These are phyloP conservation scores for Avena eriantha DNA, from an alignment of 176 grass and related monocot species.

Conservation along the genomic window DNA sequence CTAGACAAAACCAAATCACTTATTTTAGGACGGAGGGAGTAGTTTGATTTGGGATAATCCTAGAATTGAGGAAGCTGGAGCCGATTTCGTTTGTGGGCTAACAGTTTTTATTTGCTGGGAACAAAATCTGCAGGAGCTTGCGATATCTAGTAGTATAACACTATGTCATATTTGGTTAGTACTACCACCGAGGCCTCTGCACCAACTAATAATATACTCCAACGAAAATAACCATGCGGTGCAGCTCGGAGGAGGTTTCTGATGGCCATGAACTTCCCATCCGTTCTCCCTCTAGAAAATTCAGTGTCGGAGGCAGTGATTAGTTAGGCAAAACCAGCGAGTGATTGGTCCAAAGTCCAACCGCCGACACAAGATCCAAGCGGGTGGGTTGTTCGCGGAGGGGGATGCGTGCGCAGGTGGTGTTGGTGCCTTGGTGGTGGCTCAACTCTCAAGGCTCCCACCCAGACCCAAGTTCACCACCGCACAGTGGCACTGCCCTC, in stretches of 20 bases:
- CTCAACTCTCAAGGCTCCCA: no score
- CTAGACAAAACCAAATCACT: no score
- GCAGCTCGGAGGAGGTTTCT: not conserved
- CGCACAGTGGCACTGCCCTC: slow-evolving; percentile 24
- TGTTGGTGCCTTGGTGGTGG: not conserved
- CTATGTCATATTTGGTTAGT: no score
- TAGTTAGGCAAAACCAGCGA: not conserved
- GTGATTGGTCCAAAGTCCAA: not conserved
- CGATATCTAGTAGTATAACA: no score
- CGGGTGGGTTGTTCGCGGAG: slow-evolving; percentile 1
- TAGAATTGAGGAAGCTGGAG: not conserved
- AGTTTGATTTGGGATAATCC: no score
- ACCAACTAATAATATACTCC: no score
- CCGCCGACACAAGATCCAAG: slow-evolving; percentile 44
- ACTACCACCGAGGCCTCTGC: no score
- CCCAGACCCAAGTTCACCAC: slow-evolving; percentile 36
- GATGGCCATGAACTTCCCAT: not conserved
- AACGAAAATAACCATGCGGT: no score
- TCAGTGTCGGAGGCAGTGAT: not conserved
- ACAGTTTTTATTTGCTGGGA: no score
- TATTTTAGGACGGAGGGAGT: no score
- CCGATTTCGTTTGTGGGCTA: no score
- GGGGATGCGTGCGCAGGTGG: not conserved
- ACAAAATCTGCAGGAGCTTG: no score
- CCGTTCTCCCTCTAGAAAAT: not conserved